A percentile compares a stretch with the other conserved stretches of the same genome.
phyloP scores from a whole-genome alignment of 208 protist species.

The Trypanosoma conorhini region DNA sequence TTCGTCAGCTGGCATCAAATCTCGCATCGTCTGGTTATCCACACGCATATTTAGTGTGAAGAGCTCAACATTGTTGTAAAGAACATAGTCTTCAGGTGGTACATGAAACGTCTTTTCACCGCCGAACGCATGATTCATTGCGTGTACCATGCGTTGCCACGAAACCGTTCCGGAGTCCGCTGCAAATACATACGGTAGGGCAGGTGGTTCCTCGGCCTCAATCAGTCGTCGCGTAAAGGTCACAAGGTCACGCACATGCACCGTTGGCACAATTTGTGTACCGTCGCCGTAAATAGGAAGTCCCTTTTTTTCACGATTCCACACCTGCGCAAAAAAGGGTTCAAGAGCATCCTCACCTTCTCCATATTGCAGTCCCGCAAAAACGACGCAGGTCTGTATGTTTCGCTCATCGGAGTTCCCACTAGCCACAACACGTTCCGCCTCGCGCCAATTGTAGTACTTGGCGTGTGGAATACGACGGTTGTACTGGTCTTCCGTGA shows the following conservation, averaged over 20 bases:
- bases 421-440: constrained; percentile 89
- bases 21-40: constrained; percentile 62
- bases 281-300: constrained; percentile 92
- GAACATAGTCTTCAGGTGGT: constrained; percentile 51
- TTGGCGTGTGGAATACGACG: constrained; percentile 91
- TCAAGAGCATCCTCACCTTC: constrained; percentile 88
- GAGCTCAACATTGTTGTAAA: constrained; percentile 82
- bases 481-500: constrained; percentile 95
- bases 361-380: constrained; percentile 90
- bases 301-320: constrained; percentile 47
- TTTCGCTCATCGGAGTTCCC: constrained; percentile 71
- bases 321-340: constrained; percentile 88
- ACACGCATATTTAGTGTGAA: constrained; percentile 89
- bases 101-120: constrained; percentile 49
- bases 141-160: constrained; percentile 65
- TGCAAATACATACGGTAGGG: constrained; percentile 87
- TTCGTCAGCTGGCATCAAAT: constrained; percentile 64
- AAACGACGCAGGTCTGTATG: constrained; percentile 90
- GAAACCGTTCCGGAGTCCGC: constrained; percentile 74
- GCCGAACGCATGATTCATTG: constrained; percentile 85
- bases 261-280: constrained; percentile 85
- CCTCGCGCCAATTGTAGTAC: constrained; percentile 91
- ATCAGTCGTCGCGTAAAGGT: constrained; percentile 75
- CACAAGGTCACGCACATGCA: constrained; percentile 93
- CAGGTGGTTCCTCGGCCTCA: constrained; percentile 46